These are phyloP conservation scores for Quercus aquifolioides DNA, from an alignment of 306 rosid genomes.

Conservation along the genomic window DNA sequence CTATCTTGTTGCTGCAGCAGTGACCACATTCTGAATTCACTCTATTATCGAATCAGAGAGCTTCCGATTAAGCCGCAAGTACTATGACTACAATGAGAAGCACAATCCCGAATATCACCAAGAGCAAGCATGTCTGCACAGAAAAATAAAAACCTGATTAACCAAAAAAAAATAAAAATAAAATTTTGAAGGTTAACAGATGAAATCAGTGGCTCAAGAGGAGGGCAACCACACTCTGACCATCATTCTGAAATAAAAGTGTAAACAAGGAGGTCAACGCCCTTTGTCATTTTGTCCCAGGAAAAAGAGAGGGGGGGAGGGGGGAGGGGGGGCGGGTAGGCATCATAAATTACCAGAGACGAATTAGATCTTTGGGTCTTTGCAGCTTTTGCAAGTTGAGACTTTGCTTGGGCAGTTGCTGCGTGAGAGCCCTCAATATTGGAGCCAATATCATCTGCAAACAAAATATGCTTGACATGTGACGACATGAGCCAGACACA, in stretches of 20 bases:
- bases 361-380: slow-evolving; percentile 90
- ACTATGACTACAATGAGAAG: slow-evolving; percentile 83
- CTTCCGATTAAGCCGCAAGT: slow-evolving; percentile 64
- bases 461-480: slow-evolving; percentile 20
- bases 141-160: neutral
- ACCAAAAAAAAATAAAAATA: neutral
- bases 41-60: slow-evolving; percentile 15
- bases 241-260: too few relatives aligned
- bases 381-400: slow-evolving; percentile 81
- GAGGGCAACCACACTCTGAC: too few relatives aligned
- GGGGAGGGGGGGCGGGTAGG: neutral
- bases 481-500: slow-evolving; percentile 17
- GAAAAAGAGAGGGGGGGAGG: neutral
- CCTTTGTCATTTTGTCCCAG: neutral
- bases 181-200: neutral
- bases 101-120: slow-evolving; percentile 92
- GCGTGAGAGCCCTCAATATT: slow-evolving; percentile 75
- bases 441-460: slow-evolving; percentile 81
- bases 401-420: slow-evolving; percentile 68
- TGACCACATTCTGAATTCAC: slow-evolving; percentile 14
- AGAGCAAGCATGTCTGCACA: slow-evolving; percentile 77
- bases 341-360: slow-evolving; percentile 61
- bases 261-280: neutral
- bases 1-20: slow-evolving; percentile 19
- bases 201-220: neutral